A percentile compares a stretch with the other conserved stretches of the same genome.
Evolutionary conservation across 176 grass and related monocot genomes (phyloP).

Genomic region (Bonia amplexicaulis): DNA sequence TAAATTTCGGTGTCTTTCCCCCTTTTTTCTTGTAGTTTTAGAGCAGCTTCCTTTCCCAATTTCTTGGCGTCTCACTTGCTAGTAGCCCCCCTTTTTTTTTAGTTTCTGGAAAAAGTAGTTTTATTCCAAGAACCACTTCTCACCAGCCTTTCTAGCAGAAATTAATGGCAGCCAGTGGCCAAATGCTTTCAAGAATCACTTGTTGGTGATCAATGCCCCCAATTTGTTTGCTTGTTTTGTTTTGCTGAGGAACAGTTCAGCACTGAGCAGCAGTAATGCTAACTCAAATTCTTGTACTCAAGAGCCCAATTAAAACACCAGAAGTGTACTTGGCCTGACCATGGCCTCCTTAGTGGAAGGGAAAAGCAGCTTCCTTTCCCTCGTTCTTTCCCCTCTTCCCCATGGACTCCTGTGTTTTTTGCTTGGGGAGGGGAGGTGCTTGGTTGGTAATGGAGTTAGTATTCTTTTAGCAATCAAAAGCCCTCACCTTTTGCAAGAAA

Average conservation of each 20-base stretch:
- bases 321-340: not conserved
- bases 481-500: constrained; percentile 23
- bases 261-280: not conserved
- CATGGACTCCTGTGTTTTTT: constrained; percentile 13
- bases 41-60: not conserved
- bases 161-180: not conserved
- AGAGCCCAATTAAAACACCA: not conserved
- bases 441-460: not conserved
- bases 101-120: not conserved
- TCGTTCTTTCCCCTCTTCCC: constrained; percentile 15
- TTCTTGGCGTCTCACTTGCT: not conserved
- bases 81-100: not conserved
- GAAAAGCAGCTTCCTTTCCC: constrained; percentile 25
- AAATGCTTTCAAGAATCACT: not conserved
- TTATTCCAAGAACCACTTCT: not conserved
- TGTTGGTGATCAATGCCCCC: no score
- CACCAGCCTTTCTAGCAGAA: not conserved
- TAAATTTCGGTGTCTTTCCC: not conserved
- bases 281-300: not conserved
- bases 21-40: not conserved
- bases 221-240: not conserved
- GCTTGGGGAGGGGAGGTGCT: not conserved
- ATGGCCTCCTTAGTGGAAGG: constrained; percentile 29
- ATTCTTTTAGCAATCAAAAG: constrained; percentile 39
- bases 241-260: not conserved